These are phyloP conservation scores for Schwanniomyces vanrijiae DNA, from an alignment of 805 yeast species.

Conservation along the genomic window DNA sequence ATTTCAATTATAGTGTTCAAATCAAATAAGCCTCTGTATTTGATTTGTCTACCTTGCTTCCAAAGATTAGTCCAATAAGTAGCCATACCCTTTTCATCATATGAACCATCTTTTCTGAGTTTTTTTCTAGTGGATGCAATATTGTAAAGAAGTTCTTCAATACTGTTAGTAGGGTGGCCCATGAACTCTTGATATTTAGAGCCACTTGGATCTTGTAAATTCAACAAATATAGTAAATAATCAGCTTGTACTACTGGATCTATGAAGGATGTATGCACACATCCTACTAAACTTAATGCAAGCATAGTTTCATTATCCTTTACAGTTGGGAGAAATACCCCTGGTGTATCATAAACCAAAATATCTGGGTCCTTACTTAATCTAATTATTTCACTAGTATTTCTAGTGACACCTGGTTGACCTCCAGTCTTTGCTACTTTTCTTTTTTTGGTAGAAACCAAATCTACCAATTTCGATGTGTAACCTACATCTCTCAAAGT, in stretches of 20 bases:
- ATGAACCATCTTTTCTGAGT: constrained; percentile 34
- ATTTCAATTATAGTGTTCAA: constrained; percentile 30
- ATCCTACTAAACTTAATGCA: constrained; percentile 69
- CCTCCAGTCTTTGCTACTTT: constrained; percentile 86
- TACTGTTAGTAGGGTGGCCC: constrained; percentile 68
- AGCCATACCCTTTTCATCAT: constrained; percentile 62
- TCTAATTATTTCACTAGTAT: constrained; percentile 72
- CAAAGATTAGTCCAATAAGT: constrained; percentile 60
- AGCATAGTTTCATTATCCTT: constrained; percentile 69
- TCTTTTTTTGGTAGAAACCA: constrained; percentile 36
- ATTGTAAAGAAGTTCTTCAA: constrained; percentile 52
- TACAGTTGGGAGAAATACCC: constrained; percentile 80
- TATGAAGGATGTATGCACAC: constrained; percentile 64
- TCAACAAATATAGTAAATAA: constrained; percentile 71
- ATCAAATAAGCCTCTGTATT: constrained; percentile 36
- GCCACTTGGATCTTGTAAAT: constrained; percentile 56
- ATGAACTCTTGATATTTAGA: constrained; percentile 45
- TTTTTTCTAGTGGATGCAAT: constrained; percentile 44
- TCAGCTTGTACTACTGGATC: constrained; percentile 89
- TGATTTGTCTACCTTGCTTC: constrained; percentile 51
- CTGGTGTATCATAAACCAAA: constrained; percentile 86
- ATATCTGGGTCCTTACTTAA: constrained; percentile 62
- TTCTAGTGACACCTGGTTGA: constrained; percentile 86
- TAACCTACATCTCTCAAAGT: constrained; percentile 53
- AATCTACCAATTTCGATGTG: constrained; percentile 15